Evolutionary conservation across 1,284 basidiomycete species (phyloP), one percentile per base, ranked within the genome.

Genomic region (Ceratobasidium sp.): DNA sequence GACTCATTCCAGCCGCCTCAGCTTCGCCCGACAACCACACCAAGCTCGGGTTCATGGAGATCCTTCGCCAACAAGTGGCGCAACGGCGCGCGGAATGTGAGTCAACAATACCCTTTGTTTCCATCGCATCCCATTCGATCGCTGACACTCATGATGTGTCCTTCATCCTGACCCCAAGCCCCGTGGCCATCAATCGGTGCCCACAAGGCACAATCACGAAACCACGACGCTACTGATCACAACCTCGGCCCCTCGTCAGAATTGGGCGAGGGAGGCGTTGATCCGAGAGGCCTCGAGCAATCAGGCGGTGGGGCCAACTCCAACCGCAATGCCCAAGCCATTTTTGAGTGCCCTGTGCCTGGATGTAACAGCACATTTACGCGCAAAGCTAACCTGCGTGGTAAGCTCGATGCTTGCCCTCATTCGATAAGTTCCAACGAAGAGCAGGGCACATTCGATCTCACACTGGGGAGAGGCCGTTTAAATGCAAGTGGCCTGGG

Each of bases 291-390:
- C 73, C 72, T 35, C 57, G 58, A 29, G 69, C 73, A 52, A 71
- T 68, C 40, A 71, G 67, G 20, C 60, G 70, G 27, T 50, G 73
- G 12, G 76, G 90, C 89, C 5, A 88, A 87, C 72, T 85, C 87
- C 75, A 85, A 84, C 56, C 81, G 90, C 73, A 92, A 89, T 75
- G 87, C 89, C 75, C 87, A 89, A 60, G 88, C 89, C 60, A 87
- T 84, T 73, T 92, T 91, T 75, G 77, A 83, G 52, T 92, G 90
- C 78, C 88, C 88, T 53, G 86, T 92, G 42, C 85, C 86, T 2
- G 88, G 89, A 15, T 93, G 91, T 77, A 90, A 90, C 40, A 90
- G 88, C 75, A 92, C 91, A 25, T 93, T 93, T 75, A 92, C 91
- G 45, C 81, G 90, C 74, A 86, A 89, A 73, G 92, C 92, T 78